These are phyloP conservation scores for Microcera coccophila DNA, from an alignment of 2,329 filamentous ascomycete genomes.

Conservation along the genomic window DNA sequence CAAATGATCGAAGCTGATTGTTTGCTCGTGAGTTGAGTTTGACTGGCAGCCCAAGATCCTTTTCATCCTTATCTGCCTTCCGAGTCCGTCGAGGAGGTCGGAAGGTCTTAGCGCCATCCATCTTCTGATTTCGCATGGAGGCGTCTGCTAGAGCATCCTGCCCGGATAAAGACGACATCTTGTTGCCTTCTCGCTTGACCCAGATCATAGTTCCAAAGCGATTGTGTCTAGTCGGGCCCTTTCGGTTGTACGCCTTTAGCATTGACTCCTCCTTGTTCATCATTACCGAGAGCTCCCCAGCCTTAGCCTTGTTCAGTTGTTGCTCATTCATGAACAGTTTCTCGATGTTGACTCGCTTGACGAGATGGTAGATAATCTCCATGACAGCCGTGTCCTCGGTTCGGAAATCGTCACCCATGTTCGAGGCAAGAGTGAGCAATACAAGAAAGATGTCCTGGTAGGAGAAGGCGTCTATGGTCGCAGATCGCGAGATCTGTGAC, in stretches of 20 bases:
- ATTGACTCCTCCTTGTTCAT: slow-evolving; percentile 83
- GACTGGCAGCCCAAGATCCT: slow-evolving; percentile 72
- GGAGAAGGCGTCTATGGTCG: slow-evolving; percentile 83
- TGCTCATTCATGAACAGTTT: slow-evolving; percentile 82
- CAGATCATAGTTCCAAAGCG: slow-evolving; percentile 97
- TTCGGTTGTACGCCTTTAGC: slow-evolving; percentile 70
- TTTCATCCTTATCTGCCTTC: slow-evolving; percentile 59
- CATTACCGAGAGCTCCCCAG: slow-evolving; percentile 68
- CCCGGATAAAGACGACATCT: slow-evolving; percentile 81
- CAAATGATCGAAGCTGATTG: slow-evolving; percentile 74
- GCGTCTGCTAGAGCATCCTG: slow-evolving; percentile 77
- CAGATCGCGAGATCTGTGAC: slow-evolving; percentile 80
- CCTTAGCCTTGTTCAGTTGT: slow-evolving; percentile 64
- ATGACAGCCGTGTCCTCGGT: slow-evolving; percentile 84
- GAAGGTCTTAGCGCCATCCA: slow-evolving; percentile 88
- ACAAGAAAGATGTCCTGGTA: slow-evolving; percentile 87
- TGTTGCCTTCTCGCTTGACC: slow-evolving; percentile 82
- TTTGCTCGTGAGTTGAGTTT: slow-evolving; percentile 69
- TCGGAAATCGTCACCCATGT: slow-evolving; percentile 89
- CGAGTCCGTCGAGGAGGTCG: slow-evolving; percentile 68
- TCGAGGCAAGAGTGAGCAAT: slow-evolving; percentile 81
- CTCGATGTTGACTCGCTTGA: slow-evolving; percentile 82
- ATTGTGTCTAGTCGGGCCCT: slow-evolving; percentile 82
- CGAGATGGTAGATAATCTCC: slow-evolving; percentile 86
- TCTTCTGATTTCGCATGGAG: slow-evolving; percentile 72